Percentiles rank a stretch among this genome's conserved stretches.
These are phyloP conservation scores for Ophioceras dolichostomum DNA, from an alignment of 2,329 filamentous ascomycete species.

Conservation along the genomic window DNA sequence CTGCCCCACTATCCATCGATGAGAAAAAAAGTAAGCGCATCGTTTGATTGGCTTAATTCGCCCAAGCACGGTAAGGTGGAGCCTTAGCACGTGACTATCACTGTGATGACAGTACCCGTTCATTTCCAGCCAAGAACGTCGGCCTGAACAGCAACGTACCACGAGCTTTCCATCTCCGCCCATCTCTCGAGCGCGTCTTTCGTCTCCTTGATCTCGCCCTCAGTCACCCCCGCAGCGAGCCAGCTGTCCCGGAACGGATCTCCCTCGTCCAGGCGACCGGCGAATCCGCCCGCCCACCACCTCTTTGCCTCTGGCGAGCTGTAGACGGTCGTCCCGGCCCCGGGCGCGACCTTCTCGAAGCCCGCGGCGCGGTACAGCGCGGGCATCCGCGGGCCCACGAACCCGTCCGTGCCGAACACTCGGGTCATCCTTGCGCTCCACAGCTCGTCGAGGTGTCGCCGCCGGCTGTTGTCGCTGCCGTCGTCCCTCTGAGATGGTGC, in stretches of 20 bases:
- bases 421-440: conserved; percentile 14
- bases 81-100: too few species aligned
- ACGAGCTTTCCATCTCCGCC: conserved; percentile 23
- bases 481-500: too few species aligned
- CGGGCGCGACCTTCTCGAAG: conserved; percentile 16
- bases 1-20: background rate
- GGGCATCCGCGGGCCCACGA: conserved; percentile 14
- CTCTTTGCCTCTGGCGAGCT: conserved; percentile 13
- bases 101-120: too few species aligned
- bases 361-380: conserved; percentile 16
- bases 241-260: conserved; percentile 21
- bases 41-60: background rate
- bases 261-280: conserved; percentile 13
- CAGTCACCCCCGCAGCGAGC: conserved; percentile 19
- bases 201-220: conserved; percentile 21
- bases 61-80: too few species aligned
- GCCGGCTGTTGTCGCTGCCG: too few species aligned
- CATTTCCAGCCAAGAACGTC: conserved; percentile 28
- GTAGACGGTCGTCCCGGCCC: conserved; percentile 18
- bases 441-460: conserved; percentile 15
- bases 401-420: conserved; percentile 6
- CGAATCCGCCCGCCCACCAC: conserved; percentile 14
- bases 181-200: conserved; percentile 15
- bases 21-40: background rate
- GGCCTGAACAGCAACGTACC: conserved; percentile 21